Conservation (phyloP, 768 basidiomycete genomes). For the Psilocybe azurescens region DNA sequence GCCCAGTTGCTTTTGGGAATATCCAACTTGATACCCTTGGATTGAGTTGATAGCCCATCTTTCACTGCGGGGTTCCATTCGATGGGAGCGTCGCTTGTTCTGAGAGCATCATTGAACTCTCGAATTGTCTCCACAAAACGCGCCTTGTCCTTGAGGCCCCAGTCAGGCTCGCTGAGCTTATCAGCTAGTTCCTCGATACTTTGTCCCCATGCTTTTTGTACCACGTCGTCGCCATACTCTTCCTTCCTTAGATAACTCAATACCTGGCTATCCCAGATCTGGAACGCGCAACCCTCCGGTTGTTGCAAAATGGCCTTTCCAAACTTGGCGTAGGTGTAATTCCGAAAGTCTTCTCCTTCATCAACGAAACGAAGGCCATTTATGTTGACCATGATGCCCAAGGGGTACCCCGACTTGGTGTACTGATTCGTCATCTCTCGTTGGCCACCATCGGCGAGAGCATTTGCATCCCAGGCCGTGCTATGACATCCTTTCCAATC, state of each 20-base stretch:
- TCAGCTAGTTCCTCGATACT: constrained; percentile 55
- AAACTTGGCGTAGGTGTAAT: constrained; percentile 76
- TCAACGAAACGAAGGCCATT: constrained; percentile 68
- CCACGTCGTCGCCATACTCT: constrained; percentile 68
- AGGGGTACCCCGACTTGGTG: constrained; percentile 76
- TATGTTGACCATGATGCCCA: constrained; percentile 72
- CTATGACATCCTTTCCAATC: constrained; percentile 77
- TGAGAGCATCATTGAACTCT: constrained; percentile 50
- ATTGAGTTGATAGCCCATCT: constrained; percentile 50
- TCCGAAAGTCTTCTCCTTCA: constrained; percentile 75
- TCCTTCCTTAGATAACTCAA: constrained; percentile 55
- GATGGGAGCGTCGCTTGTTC: constrained; percentile 38
- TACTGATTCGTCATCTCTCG: constrained; percentile 69
- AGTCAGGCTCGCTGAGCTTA: constrained; percentile 36
- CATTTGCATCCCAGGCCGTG: constrained; percentile 74
- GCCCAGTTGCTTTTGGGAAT: constrained; percentile 77
- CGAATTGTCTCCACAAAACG: constrained; percentile 50
- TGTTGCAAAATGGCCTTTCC: constrained; percentile 64
- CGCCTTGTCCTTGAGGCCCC: constrained; percentile 50
- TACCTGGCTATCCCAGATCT: constrained; percentile 63
- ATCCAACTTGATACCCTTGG: constrained; percentile 46
- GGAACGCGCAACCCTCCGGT: constrained; percentile 65
- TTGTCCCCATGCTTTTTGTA: constrained; percentile 56
- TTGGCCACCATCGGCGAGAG: constrained; percentile 53
- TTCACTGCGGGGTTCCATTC: constrained; percentile 70